These are phyloP conservation scores for Mycena venus DNA, from an alignment of 768 basidiomycete species.

Conservation along the genomic window DNA sequence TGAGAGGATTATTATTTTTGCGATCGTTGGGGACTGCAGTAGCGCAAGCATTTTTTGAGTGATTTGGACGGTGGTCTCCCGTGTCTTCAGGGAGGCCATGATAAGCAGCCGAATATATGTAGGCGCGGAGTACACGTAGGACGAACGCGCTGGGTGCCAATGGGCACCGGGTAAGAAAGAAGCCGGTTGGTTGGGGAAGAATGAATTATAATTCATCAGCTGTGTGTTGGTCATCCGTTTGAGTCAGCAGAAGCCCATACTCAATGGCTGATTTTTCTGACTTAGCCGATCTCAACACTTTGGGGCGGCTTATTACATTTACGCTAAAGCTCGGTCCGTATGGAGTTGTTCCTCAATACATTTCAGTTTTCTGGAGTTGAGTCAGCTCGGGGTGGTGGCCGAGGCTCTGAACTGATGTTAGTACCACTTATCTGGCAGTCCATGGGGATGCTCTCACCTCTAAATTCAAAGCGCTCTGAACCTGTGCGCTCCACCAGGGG, in stretches of 20 bases:
- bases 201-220: neutral
- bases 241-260: neutral
- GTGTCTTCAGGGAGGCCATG: neutral
- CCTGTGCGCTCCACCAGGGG: too few relatives aligned
- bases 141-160: neutral
- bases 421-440: too few relatives aligned
- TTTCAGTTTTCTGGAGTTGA: neutral
- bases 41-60: neutral
- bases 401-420: too few relatives aligned
- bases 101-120: neutral
- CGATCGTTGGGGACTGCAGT: neutral
- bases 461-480: too few relatives aligned
- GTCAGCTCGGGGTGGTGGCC: neutral
- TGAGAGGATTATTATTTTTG: neutral
- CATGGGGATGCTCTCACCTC: too few relatives aligned
- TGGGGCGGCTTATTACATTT: neutral
- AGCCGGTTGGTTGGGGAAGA: neutral
- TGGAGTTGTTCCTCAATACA: neutral
- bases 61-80: neutral
- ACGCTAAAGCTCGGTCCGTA: neutral
- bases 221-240: neutral
- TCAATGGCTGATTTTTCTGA: neutral
- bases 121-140: neutral
- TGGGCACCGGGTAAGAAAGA: neutral
- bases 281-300: neutral